Conservation (phyloP, 257 asterid species). For the Capsicum rhomboideum region DNA sequence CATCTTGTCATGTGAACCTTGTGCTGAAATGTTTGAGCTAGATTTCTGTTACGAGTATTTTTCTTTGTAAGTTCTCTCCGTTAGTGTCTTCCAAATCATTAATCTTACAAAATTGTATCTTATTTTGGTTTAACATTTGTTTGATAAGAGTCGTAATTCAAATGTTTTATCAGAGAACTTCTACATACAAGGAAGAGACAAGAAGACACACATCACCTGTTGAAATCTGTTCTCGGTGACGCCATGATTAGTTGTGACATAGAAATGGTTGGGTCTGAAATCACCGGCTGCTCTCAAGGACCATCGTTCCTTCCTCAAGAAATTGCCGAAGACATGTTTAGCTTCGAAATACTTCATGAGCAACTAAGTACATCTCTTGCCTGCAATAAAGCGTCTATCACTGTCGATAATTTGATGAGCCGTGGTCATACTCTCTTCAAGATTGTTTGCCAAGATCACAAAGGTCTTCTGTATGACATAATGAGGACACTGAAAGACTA, state of each 20-base stretch:
- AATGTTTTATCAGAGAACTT: slow-evolving; percentile 49
- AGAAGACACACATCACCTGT: slow-evolving; percentile 47
- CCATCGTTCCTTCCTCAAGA: slow-evolving; percentile 56
- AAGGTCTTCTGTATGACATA: slow-evolving; percentile 71
- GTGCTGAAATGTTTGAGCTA: background rate
- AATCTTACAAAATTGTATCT: background rate
- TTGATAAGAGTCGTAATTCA: background rate
- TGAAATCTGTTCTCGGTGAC: slow-evolving; percentile 54
- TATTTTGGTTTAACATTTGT: background rate
- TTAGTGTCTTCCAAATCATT: background rate
- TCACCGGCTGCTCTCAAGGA: slow-evolving; percentile 55
- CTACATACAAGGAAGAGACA: slow-evolving; percentile 55
- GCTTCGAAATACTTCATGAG: slow-evolving; percentile 24
- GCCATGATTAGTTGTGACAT: slow-evolving; percentile 54
- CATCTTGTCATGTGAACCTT: background rate
- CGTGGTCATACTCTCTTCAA: slow-evolving; percentile 85
- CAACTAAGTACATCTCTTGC: slow-evolving; percentile 26
- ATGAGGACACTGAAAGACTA: slow-evolving; percentile 90
- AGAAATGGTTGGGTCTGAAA: slow-evolving; percentile 63
- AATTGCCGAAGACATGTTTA: slow-evolving; percentile 48
- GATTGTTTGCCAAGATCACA: slow-evolving; percentile 73
- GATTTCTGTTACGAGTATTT: background rate
- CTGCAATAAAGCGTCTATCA: slow-evolving; percentile 43
- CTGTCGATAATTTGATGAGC: slow-evolving; percentile 62
- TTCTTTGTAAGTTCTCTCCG: background rate